Percentiles rank a stretch among this genome's conserved stretches.
Evolutionary conservation across 2,329 filamentous ascomycete species (phyloP).

Genomic region (Tolypocladium ovalisporum): DNA sequence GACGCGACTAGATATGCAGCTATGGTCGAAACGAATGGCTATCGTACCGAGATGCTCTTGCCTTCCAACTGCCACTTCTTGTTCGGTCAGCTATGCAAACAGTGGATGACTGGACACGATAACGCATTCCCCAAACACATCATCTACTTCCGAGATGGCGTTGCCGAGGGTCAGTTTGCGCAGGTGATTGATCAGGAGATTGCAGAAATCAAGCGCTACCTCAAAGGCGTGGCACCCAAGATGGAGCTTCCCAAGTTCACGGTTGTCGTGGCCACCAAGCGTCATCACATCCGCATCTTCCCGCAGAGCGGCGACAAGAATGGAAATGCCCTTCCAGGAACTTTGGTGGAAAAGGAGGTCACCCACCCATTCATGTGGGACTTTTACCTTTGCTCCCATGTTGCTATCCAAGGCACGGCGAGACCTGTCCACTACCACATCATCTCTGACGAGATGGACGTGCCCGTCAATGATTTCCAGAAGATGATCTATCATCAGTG

Average conservation of each 20-base stretch:
- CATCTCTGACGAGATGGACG: slow-evolving; percentile 67
- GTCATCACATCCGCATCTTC: slow-evolving; percentile 91
- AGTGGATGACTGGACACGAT: slow-evolving; percentile 52
- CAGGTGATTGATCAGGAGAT: slow-evolving; percentile 76
- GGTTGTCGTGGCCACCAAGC: slow-evolving; percentile 82
- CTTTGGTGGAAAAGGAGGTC: slow-evolving; percentile 77
- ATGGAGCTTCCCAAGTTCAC: slow-evolving; percentile 55
- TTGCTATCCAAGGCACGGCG: slow-evolving; percentile 86
- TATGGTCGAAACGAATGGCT: slow-evolving; percentile 72
- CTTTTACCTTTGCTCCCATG: slow-evolving; percentile 56
- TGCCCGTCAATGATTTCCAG: slow-evolving; percentile 60
- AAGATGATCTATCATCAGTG: slow-evolving; percentile 90
- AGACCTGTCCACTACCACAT: slow-evolving; percentile 89
- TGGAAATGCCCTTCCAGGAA: slow-evolving; percentile 74
- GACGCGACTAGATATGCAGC: slow-evolving; percentile 68
- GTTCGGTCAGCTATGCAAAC: slow-evolving; percentile 49
- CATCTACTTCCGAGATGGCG: slow-evolving; percentile 89
- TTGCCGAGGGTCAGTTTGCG: slow-evolving; percentile 75
- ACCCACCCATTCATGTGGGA: slow-evolving; percentile 87
- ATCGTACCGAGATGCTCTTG: slow-evolving; percentile 68
- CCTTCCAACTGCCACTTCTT: slow-evolving; percentile 54
- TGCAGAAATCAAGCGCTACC: slow-evolving; percentile 51
- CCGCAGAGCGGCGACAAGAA: slow-evolving; percentile 63
- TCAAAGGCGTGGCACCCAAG: slow-evolving; percentile 27
- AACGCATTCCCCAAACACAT: slow-evolving; percentile 51